Conservation (phyloP, 1,139 yeast species). For the Eremothecium gossypii region DNA sequence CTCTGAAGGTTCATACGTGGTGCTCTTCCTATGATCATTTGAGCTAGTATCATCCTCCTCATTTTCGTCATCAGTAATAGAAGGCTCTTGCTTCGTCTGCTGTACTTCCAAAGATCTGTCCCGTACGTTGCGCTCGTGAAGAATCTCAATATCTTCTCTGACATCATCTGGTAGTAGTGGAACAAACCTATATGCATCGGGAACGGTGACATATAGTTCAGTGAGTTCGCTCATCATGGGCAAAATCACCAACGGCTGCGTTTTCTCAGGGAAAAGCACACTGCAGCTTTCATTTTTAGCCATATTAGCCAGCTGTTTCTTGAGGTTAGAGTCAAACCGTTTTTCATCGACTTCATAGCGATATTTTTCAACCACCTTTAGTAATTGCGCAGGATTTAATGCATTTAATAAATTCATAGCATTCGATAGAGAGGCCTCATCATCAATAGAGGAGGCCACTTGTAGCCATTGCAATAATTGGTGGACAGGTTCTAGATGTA, state of each 20-base stretch:
- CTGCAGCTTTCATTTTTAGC: slow-evolving; percentile 13
- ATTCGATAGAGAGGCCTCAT: slow-evolving; percentile 47
- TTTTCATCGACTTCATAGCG: slow-evolving; percentile 77
- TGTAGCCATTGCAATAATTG: slow-evolving; percentile 88
- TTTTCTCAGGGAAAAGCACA: slow-evolving; percentile 18
- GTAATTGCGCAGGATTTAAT: slow-evolving; percentile 61
- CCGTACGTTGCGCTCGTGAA: slow-evolving; percentile 35
- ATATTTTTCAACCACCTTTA: slow-evolving; percentile 65
- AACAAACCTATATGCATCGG: slow-evolving; percentile 39
- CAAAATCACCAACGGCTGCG: slow-evolving; percentile 33
- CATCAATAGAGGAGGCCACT: slow-evolving; percentile 56
- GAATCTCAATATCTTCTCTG: slow-evolving; percentile 55
- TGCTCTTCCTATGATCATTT: background rate
- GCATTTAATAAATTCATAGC: slow-evolving; percentile 49
- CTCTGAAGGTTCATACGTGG: background rate
- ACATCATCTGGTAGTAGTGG: slow-evolving; percentile 55
- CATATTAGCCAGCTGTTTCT: slow-evolving; percentile 34
- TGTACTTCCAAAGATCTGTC: slow-evolving; percentile 1
- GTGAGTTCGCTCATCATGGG: slow-evolving; percentile 55
- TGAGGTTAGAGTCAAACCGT: slow-evolving; percentile 36
- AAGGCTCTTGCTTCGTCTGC: no score
- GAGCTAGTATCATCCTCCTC: slow-evolving; percentile 4
- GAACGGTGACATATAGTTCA: slow-evolving; percentile 52
- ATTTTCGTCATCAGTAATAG: no score
- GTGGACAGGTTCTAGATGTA: slow-evolving; percentile 62